Percentiles rank a stretch among this genome's conserved stretches.
phyloP scores from a whole-genome alignment of 345 rosid genomes.

The Dimocarpus longan region DNA sequence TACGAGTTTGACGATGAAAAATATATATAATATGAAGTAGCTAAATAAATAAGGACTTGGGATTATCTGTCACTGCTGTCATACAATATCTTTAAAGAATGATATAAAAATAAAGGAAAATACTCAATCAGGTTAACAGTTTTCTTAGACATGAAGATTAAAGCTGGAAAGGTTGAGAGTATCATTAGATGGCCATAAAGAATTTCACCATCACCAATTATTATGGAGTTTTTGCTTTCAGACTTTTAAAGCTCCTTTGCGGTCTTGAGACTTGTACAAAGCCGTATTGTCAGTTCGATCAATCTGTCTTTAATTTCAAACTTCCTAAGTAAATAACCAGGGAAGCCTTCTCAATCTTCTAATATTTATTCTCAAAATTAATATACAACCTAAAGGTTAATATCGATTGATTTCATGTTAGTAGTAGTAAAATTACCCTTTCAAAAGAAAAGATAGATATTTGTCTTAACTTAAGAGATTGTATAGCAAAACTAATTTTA shows the following conservation, averaged over 20 bases:
- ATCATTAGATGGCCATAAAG: background rate
- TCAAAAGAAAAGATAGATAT: no score
- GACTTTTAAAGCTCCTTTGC: background rate
- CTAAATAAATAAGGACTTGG: background rate
- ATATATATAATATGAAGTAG: no score
- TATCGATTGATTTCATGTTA: no score
- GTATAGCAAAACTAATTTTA: no score
- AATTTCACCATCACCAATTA: constrained; percentile 6
- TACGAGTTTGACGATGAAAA: no score
- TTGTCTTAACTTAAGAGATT: no score
- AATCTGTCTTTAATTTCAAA: background rate
- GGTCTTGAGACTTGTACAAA: background rate
- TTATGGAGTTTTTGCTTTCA: background rate
- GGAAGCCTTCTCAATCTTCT: no score
- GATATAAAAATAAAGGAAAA: background rate
- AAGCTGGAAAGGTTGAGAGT: background rate
- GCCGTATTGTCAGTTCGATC: background rate
- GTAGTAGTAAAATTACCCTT: no score
- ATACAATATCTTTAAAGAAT: background rate
- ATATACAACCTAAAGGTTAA: no score
- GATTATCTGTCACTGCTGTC: background rate
- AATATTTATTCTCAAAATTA: no score
- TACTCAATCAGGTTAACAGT: background rate
- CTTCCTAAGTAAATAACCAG: background rate
- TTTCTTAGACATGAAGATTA: constrained; percentile 16